These are phyloP conservation scores for Phytophthora agathidicida DNA, from an alignment of 352 stramenopile species.

Conservation along the genomic window DNA sequence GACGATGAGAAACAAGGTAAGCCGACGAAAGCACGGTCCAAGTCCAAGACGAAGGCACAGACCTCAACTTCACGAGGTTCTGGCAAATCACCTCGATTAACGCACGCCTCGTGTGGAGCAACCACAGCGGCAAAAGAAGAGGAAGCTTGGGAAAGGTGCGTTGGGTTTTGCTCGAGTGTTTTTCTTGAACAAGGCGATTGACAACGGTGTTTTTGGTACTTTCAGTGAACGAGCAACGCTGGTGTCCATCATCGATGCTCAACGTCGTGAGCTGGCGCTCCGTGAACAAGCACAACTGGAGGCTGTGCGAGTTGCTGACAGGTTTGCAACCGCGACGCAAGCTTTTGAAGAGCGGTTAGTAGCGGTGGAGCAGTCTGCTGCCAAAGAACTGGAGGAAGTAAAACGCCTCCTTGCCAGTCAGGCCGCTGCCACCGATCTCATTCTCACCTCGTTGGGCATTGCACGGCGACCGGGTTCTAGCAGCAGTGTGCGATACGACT, in stretches of 20 bases:
- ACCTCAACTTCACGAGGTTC: not conserved
- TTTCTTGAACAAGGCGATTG: not conserved
- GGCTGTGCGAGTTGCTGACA: slow-evolving; percentile 56
- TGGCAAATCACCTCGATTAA: slow-evolving; percentile 15
- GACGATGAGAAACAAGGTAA: slow-evolving; percentile 9
- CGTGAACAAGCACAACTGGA: slow-evolving; percentile 62
- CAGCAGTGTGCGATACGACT: slow-evolving; percentile 25
- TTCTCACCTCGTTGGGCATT: slow-evolving; percentile 60
- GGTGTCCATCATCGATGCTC: slow-evolving; percentile 63
- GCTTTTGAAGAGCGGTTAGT: slow-evolving; percentile 66
- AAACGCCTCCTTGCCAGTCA: slow-evolving; percentile 52
- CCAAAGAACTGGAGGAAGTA: slow-evolving; percentile 51
- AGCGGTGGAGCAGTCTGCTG: slow-evolving; percentile 46
- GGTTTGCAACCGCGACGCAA: slow-evolving; percentile 58
- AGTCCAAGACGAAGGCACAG: slow-evolving; percentile 20
- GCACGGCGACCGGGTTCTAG: slow-evolving; percentile 19
- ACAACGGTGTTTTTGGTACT: too few relatives aligned
- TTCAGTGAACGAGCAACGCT: slow-evolving; percentile 62
- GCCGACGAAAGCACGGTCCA: not conserved
- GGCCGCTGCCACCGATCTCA: slow-evolving; percentile 49
- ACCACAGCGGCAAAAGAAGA: slow-evolving; percentile 24
- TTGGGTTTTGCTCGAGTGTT: not conserved
- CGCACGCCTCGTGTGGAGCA: slow-evolving; percentile 7
- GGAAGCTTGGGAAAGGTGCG: slow-evolving; percentile 51
- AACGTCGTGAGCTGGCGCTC: slow-evolving; percentile 60